A percentile compares a stretch with the other conserved stretches of the same genome.
Evolutionary conservation across 2,329 filamentous ascomycete genomes (phyloP).

Genomic region (Pseudocercospora eumusae): DNA sequence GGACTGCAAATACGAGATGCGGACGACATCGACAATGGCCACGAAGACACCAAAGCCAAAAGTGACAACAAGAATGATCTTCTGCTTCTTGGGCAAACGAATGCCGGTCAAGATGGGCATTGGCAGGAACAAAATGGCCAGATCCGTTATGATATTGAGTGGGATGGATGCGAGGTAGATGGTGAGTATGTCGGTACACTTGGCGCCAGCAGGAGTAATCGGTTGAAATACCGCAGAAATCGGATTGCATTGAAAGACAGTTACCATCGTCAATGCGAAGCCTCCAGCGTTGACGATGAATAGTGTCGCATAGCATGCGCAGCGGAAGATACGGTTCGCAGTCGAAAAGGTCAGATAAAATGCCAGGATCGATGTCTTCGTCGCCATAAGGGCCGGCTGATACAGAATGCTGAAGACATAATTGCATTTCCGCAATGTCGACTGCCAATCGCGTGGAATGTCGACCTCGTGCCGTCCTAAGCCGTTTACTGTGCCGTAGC

Average conservation of each 20-base stretch:
- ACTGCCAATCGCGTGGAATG: constrained; percentile 55
- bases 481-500: constrained; percentile 63
- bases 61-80: constrained; percentile 80
- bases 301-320: constrained; percentile 79
- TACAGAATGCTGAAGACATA: constrained; percentile 65
- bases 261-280: constrained; percentile 77
- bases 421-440: constrained; percentile 57
- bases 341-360: constrained; percentile 85
- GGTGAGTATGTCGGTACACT: constrained; percentile 63
- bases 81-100: constrained; percentile 80
- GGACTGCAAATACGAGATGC: constrained; percentile 85
- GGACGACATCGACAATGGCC: constrained; percentile 80
- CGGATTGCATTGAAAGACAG: constrained; percentile 82
- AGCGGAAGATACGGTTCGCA: constrained; percentile 73
- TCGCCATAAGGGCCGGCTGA: constrained; percentile 85
- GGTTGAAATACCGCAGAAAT: constrained; percentile 67
- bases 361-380: constrained; percentile 87
- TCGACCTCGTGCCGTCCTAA: constrained; percentile 68
- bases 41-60: constrained; percentile 88
- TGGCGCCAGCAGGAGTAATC: constrained; percentile 48
- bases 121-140: constrained; percentile 82
- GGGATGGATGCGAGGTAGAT: constrained; percentile 75
- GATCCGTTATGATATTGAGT: constrained; percentile 87
- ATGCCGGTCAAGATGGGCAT: constrained; percentile 86
- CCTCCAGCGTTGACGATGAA: constrained; percentile 77